A percentile compares a stretch with the other conserved stretches of the same genome.
Conservation (phyloP, 139 green algal genomes). For the Protoeuglena noctilucae region DNA sequence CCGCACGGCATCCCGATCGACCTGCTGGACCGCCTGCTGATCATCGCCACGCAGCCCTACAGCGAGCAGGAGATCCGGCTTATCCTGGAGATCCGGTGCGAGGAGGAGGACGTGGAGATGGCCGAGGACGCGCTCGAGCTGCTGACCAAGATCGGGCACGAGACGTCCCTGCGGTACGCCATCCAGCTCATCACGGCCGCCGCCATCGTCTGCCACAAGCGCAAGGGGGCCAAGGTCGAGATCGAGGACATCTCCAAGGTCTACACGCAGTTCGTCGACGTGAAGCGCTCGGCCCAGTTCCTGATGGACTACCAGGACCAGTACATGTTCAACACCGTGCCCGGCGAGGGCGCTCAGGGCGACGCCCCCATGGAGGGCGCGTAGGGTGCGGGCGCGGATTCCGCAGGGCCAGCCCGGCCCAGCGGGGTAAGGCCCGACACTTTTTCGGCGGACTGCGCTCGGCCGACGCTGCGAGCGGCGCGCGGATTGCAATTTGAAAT, state of each 20-base stretch:
- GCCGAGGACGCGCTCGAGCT: constrained; percentile 80
- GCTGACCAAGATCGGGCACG: constrained; percentile 86
- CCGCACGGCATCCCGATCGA: constrained; percentile 98
- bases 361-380: too few species aligned
- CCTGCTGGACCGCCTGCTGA: constrained; percentile 93
- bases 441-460: too few species aligned
- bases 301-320: constrained; percentile 88
- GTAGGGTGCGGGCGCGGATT: too few species aligned
- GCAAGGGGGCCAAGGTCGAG: constrained; percentile 73
- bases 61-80: constrained; percentile 74
- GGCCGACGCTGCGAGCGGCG: too few species aligned
- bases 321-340: constrained; percentile 97
- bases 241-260: constrained; percentile 84
- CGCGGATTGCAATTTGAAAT: too few species aligned
- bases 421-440: too few species aligned
- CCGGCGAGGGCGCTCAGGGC: too few species aligned
- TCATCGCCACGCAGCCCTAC: constrained; percentile 92
- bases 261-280: constrained; percentile 94
- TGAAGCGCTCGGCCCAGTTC: constrained; percentile 76
- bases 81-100: constrained; percentile 87
- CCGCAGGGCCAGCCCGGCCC: too few species aligned
- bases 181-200: constrained; percentile 92
- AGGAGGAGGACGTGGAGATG: constrained; percentile 91
- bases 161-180: constrained; percentile 88
- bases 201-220: constrained; percentile 54